A percentile compares a stretch with the other conserved stretches of the same genome.
phyloP scores from a whole-genome alignment of 1,139 yeast genomes.

The Taiozyma sp. region DNA sequence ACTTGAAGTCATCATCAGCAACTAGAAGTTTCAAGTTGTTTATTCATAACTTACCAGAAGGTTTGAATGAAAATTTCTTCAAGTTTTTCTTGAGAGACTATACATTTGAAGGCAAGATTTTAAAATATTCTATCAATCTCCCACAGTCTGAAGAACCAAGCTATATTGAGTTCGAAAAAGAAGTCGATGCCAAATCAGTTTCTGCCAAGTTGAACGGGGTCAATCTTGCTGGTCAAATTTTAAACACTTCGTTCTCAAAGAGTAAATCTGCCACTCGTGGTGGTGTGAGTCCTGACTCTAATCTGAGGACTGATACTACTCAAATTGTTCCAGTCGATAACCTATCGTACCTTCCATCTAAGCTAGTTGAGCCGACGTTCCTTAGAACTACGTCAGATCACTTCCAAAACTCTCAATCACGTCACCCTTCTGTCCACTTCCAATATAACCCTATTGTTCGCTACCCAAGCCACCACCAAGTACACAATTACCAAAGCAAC shows the following conservation, averaged over 20 bases:
- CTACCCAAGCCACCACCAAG: background rate
- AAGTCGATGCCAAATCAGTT: conserved; percentile 17
- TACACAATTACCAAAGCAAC: background rate
- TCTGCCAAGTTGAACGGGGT: conserved; percentile 22
- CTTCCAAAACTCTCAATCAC: background rate
- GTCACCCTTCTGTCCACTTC: background rate
- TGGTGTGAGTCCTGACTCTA: background rate
- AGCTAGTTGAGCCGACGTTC: background rate
- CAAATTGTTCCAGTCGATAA: background rate
- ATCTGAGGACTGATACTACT: background rate
- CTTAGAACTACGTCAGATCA: background rate
- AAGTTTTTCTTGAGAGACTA: conserved; percentile 21
- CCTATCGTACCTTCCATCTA: background rate
- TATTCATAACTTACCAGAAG: conserved; percentile 22
- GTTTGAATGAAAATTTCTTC: conserved; percentile 23
- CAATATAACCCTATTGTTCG: background rate
- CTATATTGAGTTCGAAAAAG: conserved; percentile 22
- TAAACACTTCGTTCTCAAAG: conserved; percentile 6
- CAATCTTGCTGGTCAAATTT: conserved; percentile 15
- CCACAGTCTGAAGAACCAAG: conserved; percentile 8
- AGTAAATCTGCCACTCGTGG: background rate
- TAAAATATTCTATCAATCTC: conserved; percentile 14
- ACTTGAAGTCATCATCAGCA: conserved; percentile 1
- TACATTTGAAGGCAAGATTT: conserved; percentile 15
- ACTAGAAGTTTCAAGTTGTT: conserved; percentile 12